Percentiles rank a stretch among this genome's conserved stretches.
Conservation (phyloP, 768 basidiomycete genomes). For the Trametes cinnabarina region DNA sequence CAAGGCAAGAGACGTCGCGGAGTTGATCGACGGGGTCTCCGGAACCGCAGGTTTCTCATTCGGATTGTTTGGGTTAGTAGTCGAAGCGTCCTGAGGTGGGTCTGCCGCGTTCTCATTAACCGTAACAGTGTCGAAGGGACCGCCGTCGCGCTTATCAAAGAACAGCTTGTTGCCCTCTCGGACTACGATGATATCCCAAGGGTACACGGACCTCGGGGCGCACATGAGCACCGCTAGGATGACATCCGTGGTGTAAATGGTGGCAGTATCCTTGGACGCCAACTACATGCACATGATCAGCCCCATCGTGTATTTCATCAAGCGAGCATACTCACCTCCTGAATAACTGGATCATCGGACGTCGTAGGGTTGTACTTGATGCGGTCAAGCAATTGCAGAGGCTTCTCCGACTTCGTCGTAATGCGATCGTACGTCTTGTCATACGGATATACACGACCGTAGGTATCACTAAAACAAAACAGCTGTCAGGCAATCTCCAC, state of each 20-base stretch:
- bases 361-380: conserved; percentile 98
- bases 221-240: conserved; percentile 97
- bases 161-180: conserved; percentile 92
- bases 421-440: conserved; percentile 95
- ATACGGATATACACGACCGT: conserved; percentile 89
- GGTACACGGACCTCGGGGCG: conserved; percentile 91
- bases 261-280: conserved; percentile 75
- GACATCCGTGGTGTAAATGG: conserved; percentile 91
- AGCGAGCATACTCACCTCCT: conserved; percentile 55
- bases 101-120: conserved; percentile 99
- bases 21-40: conserved; percentile 85
- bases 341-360: conserved; percentile 96
- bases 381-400: conserved; percentile 89
- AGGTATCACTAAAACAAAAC: conserved; percentile 58
- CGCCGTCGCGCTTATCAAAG: conserved; percentile 97
- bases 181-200: conserved; percentile 97
- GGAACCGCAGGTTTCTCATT: conserved; percentile 57
- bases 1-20: conserved; percentile 87
- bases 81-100: conserved; percentile 80
- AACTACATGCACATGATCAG: conserved; percentile 45
- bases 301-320: not conserved
- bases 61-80: conserved; percentile 77
- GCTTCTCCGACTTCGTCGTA: conserved; percentile 88
- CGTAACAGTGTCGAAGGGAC: conserved; percentile 94
- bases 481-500: not conserved